Conservation (phyloP, 495 filamentous ascomycete species). For the Cetradonia linearis region DNA sequence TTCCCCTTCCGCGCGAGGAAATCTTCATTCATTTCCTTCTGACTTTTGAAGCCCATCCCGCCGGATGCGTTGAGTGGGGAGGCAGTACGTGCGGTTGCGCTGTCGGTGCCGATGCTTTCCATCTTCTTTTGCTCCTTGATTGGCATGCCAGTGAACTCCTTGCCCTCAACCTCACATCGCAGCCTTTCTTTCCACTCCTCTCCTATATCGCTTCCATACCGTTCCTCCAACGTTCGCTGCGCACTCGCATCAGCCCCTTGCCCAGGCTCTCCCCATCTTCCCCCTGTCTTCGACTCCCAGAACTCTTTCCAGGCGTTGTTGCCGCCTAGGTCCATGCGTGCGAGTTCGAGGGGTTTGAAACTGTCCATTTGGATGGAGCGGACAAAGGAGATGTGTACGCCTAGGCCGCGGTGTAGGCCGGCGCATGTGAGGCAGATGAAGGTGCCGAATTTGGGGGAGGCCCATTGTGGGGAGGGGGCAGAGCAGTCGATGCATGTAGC, state of each 20-base stretch:
- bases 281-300: constrained; percentile 58
- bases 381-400: constrained; percentile 97
- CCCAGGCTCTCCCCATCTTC: constrained; percentile 60
- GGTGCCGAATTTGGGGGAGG: constrained; percentile 66
- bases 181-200: constrained; percentile 95
- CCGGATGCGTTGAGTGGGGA: constrained; percentile 28
- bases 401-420: constrained; percentile 85
- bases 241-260: constrained; percentile 33
- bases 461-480: constrained; percentile 94
- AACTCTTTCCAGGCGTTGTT: constrained; percentile 79
- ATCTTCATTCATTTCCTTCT: constrained; percentile 66
- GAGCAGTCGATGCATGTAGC: constrained; percentile 86
- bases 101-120: constrained; percentile 24
- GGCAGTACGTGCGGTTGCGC: constrained; percentile 21
- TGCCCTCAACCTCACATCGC: constrained; percentile 71
- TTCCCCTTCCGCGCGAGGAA: constrained; percentile 78
- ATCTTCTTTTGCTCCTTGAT: constrained; percentile 29
- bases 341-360: constrained; percentile 79
- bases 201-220: constrained; percentile 76
- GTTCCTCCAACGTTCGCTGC: constrained; percentile 69
- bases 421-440: constrained; percentile 97
- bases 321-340: constrained; percentile 76
- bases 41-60: constrained; percentile 24
- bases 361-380: constrained; percentile 95
- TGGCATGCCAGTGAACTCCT: constrained; percentile 48